Conservation (phyloP, 2,329 filamentous ascomycete genomes). For the Colletotrichum incanum region DNA sequence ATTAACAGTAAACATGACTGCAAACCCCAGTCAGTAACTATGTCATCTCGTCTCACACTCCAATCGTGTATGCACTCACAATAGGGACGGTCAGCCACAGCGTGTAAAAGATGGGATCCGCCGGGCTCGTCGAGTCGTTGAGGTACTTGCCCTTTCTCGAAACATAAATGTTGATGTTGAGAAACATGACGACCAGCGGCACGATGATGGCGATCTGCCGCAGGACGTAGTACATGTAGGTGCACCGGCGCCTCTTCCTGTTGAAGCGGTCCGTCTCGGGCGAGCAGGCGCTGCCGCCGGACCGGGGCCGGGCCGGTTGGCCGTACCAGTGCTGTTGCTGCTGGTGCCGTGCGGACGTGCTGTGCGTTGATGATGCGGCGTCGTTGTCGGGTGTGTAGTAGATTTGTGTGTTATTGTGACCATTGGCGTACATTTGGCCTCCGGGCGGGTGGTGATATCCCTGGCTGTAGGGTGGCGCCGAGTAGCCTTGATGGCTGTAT, state of each 20-base stretch:
- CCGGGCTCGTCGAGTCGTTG: constrained; percentile 39
- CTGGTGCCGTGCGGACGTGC: background rate
- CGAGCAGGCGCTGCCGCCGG: constrained; percentile 8
- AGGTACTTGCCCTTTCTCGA: constrained; percentile 42
- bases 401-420: constrained; percentile 14
- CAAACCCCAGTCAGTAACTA: background rate
- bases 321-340: constrained; percentile 36
- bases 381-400: constrained; percentile 30
- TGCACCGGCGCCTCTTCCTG: constrained; percentile 50
- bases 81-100: constrained; percentile 43
- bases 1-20: constrained; percentile 36
- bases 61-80: constrained; percentile 17
- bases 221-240: constrained; percentile 55
- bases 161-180: constrained; percentile 45
- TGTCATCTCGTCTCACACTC: background rate
- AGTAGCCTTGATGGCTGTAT: constrained; percentile 37
- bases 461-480: constrained; percentile 39
- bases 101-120: constrained; percentile 39
- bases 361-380: constrained; percentile 22
- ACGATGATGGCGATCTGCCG: constrained; percentile 58
- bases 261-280: constrained; percentile 36
- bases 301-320: constrained; percentile 10
- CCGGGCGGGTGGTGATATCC: constrained; percentile 37
- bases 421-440: constrained; percentile 31
- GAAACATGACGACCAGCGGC: constrained; percentile 38